phyloP scores from a whole-genome alignment of 2,329 filamentous ascomycete genomes.

The Dactylonectria macrodidyma region DNA sequence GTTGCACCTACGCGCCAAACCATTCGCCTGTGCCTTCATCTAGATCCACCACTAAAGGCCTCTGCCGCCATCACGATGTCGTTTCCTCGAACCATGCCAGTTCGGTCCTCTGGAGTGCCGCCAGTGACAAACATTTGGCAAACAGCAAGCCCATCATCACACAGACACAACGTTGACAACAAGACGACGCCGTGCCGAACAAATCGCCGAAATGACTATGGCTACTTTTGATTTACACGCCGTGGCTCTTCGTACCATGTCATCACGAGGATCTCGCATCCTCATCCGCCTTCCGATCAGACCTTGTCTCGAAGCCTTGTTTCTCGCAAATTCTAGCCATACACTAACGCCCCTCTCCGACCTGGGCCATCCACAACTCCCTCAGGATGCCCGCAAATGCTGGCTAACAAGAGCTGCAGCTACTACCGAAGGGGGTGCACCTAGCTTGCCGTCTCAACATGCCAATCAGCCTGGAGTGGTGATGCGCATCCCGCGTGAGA shows the following conservation, averaged over 20 bases:
- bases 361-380: constrained; percentile 3
- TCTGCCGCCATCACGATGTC: constrained; percentile 25
- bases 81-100: constrained; percentile 26
- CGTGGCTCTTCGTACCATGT: background rate
- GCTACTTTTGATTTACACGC: background rate
- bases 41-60: constrained; percentile 27
- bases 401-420: constrained; percentile 13
- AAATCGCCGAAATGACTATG: constrained; percentile 32
- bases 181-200: constrained; percentile 28
- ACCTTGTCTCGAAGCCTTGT: constrained; percentile 39
- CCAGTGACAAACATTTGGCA: constrained; percentile 26
- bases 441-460: constrained; percentile 36
- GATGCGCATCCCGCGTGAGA: constrained; percentile 48
- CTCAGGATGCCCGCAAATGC: constrained; percentile 20
- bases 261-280: constrained; percentile 44
- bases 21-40: constrained; percentile 24
- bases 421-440: constrained; percentile 39
- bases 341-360: constrained; percentile 34
- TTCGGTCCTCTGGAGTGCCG: constrained; percentile 20
- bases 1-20: constrained; percentile 24
- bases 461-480: constrained; percentile 44
- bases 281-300: constrained; percentile 39
- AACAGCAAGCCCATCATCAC: constrained; percentile 2
- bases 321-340: constrained; percentile 26
- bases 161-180: constrained; percentile 7